These are phyloP conservation scores for Plasmopara viticola DNA, from an alignment of 352 stramenopile species.

Conservation along the genomic window DNA sequence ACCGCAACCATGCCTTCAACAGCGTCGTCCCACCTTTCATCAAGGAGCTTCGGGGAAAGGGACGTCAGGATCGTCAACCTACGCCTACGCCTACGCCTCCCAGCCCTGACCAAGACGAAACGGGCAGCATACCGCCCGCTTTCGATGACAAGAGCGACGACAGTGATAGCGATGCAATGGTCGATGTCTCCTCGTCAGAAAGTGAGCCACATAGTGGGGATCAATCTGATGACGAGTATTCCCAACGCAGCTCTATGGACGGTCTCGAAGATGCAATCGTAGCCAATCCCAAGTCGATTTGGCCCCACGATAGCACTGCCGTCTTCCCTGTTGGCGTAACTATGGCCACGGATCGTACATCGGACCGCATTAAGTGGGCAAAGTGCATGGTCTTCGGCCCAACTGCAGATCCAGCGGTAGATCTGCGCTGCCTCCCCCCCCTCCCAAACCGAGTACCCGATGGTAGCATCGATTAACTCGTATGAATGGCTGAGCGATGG, in stretches of 20 bases:
- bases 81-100: no score
- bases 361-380: not conserved
- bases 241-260: not conserved
- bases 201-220: conserved; percentile 2
- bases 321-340: not conserved
- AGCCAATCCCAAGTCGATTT: not conserved
- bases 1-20: no score
- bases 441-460: not conserved
- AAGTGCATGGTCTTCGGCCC: not conserved
- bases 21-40: no score
- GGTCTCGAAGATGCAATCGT: not conserved
- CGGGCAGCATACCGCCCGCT: not conserved
- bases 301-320: not conserved
- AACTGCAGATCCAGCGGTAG: not conserved
- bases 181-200: not conserved
- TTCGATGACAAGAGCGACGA: not conserved
- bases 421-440: not conserved
- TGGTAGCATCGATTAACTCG: not conserved
- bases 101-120: no score
- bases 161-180: not conserved
- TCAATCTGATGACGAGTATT: not conserved
- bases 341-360: no score
- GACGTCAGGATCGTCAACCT: no score
- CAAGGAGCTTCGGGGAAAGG: no score
- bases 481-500: not conserved